Evolutionary conservation across 441 rosid genomes (phyloP).

Genomic region (Erodium trifolium): DNA sequence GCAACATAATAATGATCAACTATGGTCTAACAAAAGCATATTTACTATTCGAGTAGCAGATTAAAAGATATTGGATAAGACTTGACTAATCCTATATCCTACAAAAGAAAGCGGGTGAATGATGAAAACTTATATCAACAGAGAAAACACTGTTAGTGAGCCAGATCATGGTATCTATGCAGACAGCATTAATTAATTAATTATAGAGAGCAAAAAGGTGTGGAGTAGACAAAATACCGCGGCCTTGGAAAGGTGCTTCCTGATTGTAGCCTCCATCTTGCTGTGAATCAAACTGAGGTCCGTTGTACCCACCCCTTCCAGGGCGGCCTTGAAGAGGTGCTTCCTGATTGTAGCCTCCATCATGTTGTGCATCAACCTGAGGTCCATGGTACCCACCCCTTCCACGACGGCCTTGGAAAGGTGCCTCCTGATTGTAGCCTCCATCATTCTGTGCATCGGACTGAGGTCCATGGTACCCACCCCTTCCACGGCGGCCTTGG

Average conservation of each 20-base stretch:
- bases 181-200: not conserved
- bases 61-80: not conserved
- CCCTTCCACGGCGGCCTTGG: no score
- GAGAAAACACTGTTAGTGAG: not conserved
- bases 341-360: no score
- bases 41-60: not conserved
- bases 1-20: not conserved
- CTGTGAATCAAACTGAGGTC: no score
- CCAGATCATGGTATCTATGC: not conserved
- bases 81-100: not conserved
- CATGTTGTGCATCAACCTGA: no score
- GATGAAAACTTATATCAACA: not conserved
- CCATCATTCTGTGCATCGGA: no score
- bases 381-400: no score
- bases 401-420: no score
- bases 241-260: constrained; percentile 3
- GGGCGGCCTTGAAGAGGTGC: no score
- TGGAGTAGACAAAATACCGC: not conserved
- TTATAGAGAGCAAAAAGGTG: not conserved
- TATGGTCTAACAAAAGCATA: not conserved
- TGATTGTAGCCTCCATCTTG: not conserved
- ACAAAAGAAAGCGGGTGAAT: not conserved
- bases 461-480: no score
- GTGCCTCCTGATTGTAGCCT: no score
- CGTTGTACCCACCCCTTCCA: no score